Base-by-base conservation (phyloP, 306 rosid species). In the Prunus fruticosa region DNA sequence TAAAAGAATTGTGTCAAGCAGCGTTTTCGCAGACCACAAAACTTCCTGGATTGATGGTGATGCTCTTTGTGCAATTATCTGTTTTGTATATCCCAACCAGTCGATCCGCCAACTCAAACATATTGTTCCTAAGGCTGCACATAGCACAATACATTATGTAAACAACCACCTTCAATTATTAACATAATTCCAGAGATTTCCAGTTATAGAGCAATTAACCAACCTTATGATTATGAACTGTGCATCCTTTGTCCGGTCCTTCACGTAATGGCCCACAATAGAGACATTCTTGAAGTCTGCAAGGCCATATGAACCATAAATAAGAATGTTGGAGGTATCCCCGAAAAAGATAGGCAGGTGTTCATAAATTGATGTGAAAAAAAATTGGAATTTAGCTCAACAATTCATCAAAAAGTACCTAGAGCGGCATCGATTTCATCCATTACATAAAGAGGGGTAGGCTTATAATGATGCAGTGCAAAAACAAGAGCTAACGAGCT, bases 391-490 rank as follows among this genome's bases (percentile, higher is more conserved):
- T 41, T 13, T 32, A 13, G 70, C 57, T 30, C 23, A 19, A 75
- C 28, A 70, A 64, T 70, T 67, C 50, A 70, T 47, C 14, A 16
- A 51, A 4, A 76, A 28, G 16, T 86, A 95, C 96, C 98, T 47
- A 95, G 82, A 38, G 98, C 98, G 45, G 98, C 98, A 77, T 95
- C 98, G 15, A 95, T 95, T 85, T 95, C 98, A 70, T 95, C 98
- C 98, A 95, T 95, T 14, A 95, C 98, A 74, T 95, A 95, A 65
- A 95, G 93, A 2, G 97, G 98, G 11, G 98, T 95, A 18, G 97
- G 98, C 89, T 92, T 95, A 86, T 92, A 92, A 88, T 95, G 98
- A 83, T 95, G 98, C 80, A 95, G 93, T 20, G 98, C 98, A 53
- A 95, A 95, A 65, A 95, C 97, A 71, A 95, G 98, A 80, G 98